A percentile compares a stretch with the other conserved stretches of the same genome.
These are phyloP conservation scores for Chloranthus sessilifolius DNA, from an alignment of 164 flowering plant genomes.

Conservation along the genomic window DNA sequence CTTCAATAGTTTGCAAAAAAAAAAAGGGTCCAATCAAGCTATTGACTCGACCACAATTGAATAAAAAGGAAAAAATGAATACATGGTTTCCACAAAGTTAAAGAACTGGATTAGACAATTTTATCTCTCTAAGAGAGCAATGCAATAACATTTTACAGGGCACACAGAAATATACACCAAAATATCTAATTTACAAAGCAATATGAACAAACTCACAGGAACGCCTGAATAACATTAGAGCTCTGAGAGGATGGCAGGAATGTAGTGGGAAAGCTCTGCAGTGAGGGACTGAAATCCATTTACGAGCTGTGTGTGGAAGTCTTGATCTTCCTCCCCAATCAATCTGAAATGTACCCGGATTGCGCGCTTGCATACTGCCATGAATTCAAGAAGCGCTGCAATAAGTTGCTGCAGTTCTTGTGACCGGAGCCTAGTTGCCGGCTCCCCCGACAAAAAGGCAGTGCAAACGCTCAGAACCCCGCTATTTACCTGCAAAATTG, in stretches of 20 bases:
- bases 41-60: no score
- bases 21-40: no score
- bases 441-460: slow-evolving; percentile 96
- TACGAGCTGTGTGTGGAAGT: slow-evolving; percentile 97
- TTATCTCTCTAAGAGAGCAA: no score
- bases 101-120: no score
- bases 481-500: slow-evolving; percentile 74
- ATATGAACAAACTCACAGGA: slow-evolving; percentile 13
- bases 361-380: slow-evolving; percentile 99
- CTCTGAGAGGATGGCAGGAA: slow-evolving; percentile 97
- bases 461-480: slow-evolving; percentile 98
- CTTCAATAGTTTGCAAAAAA: no score
- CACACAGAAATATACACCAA: no score
- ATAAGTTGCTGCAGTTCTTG: slow-evolving; percentile 97
- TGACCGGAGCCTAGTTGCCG: slow-evolving; percentile 91
- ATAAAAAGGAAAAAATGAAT: no score
- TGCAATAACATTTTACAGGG: no score
- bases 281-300: slow-evolving; percentile 98
- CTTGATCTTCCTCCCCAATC: slow-evolving; percentile 98
- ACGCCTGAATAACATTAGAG: slow-evolving; percentile 28
- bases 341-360: slow-evolving; percentile 89
- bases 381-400: slow-evolving; percentile 98
- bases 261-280: slow-evolving; percentile 95
- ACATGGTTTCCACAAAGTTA: no score
- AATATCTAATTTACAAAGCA: neutral